Evolutionary conservation across 495 filamentous ascomycete species (phyloP), one percentile per base, ranked within the genome.

Genomic region (Aspergillus ellipticus): DNA sequence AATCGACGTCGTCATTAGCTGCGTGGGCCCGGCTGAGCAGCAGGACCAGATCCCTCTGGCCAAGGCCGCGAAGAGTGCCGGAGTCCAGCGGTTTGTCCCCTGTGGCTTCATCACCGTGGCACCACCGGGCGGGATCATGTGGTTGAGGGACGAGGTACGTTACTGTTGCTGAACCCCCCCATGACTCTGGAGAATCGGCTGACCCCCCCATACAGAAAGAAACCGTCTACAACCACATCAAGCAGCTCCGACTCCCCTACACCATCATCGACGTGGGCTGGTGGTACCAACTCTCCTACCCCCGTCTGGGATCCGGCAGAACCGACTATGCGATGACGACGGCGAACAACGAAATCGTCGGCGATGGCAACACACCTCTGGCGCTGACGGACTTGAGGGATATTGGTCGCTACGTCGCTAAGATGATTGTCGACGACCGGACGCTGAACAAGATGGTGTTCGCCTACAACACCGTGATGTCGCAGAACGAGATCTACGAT

Each of bases 231-330:
- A 76, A 82, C 53, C 74, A 79, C 53, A 74, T 85, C 63, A 77
- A 75, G 63, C 71, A 74, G 56, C 62, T 80, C 20, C 60, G 65
- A 51, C 68, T 85, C 22, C 79, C 81, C 22, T 86, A 83, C 69
- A 86, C 82, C 21, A 76, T 84, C 63, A 77, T 86, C 59, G 82
- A 85, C 58, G 75, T 83, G 42, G 83, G 83, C 46, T 84, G 74
- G 72, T 86, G 82, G 82, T 79, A 80, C 66, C 78, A 83, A 62
- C 64, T 82, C 45, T 67, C 73, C 5, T 77, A 79, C 55, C 80
- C 77, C 6, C 61, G 66, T 16, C 63, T 85, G 15, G 68, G 74
- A n/a, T 82, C 78, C 19, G 82, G 82, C 7, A 71, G 72, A 47
- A 69, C 75, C 26, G 80, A 84, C 61, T 77, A 82, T 57, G 79